Base-by-base conservation (phyloP, 2,329 filamentous ascomycete species). In the Fusarium palustre region DNA sequence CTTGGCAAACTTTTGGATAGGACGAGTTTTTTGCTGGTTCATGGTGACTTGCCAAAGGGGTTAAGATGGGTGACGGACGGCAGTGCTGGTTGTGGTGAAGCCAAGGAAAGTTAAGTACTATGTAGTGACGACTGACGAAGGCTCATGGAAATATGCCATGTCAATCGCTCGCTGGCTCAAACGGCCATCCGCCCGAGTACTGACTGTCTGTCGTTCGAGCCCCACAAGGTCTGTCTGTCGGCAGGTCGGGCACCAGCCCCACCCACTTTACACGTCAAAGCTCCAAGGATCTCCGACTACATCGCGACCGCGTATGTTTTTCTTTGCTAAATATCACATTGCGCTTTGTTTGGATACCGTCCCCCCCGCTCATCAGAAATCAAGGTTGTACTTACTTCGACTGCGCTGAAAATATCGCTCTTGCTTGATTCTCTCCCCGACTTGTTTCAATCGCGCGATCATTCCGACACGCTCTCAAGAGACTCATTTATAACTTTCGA, bases 1-100 rank as follows among this genome's bases (percentile, higher is more conserved):
- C 15, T 81, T 77, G 18, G 86, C 86, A 59, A 89, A 81, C 64
- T 83, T 86, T 69, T 86, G 83, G 57, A 88, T 86, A 2, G 86
- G 86, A 8, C 86, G 83, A 25, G 70, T 71, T 20, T 69, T 68
- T 48, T 72, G 45, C 41, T 60, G 67, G 39, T 58, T 70, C 75
- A 79, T 78, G 49, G 33, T 39, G 63, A 55, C 38, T 66, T 42
- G 24, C 20, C 25, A 41, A 41, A 24, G 28, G 25, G 16, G 34
- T 36, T 38, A 39, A 43, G 46, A 28, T 45, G 48, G 18, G 46
- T 56, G 22, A 55, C 22, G 55, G 22, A 55, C 22, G 52, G 34
- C 18, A 30, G 28, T 15, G 28, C 43, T 46, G 43, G 43, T 15
- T 46, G 20, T 56, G 33, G 20, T 41, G 18, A 25, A 22, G 15